Conservation (phyloP, 208 protist genomes). For the Trypanosoma lewisi region DNA sequence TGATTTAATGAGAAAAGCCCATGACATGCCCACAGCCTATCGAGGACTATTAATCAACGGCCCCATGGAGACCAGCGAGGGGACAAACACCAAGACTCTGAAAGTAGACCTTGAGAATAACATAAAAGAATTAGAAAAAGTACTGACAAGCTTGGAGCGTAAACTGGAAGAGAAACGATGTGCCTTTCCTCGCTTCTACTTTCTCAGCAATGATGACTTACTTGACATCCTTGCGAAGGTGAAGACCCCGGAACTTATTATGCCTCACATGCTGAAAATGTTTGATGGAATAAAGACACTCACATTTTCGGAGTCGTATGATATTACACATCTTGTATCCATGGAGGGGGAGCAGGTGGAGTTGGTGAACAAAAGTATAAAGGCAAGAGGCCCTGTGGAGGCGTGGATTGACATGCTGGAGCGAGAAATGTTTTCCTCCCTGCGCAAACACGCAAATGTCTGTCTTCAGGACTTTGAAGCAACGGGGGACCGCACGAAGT, state of each 20-base stretch:
- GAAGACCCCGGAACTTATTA: slow-evolving; percentile 95
- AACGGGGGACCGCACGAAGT: slow-evolving; percentile 68
- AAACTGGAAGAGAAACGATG: slow-evolving; percentile 97
- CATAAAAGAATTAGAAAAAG: slow-evolving; percentile 93
- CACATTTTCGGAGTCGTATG: slow-evolving; percentile 69
- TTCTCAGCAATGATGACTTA: slow-evolving; percentile 96
- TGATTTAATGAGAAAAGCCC: slow-evolving; percentile 93
- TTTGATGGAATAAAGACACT: slow-evolving; percentile 96
- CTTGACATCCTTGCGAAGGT: slow-evolving; percentile 98
- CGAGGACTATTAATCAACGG: slow-evolving; percentile 86
- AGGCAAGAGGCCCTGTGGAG: slow-evolving; percentile 94
- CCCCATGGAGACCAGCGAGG: slow-evolving; percentile 63
- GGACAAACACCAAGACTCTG: slow-evolving; percentile 58
- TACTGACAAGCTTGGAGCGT: slow-evolving; percentile 92
- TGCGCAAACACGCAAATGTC: slow-evolving; percentile 84
- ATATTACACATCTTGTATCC: slow-evolving; percentile 91
- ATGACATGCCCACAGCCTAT: slow-evolving; percentile 90
- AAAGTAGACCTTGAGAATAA: slow-evolving; percentile 82
- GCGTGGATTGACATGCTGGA: slow-evolving; percentile 95
- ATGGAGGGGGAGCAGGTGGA: slow-evolving; percentile 91
- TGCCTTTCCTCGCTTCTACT: slow-evolving; percentile 97
- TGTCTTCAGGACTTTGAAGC: slow-evolving; percentile 89
- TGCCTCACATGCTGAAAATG: slow-evolving; percentile 97
- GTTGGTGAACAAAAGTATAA: slow-evolving; percentile 91
- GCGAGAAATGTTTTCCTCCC: slow-evolving; percentile 91